Percentiles rank a stretch among this genome's conserved stretches.
These are phyloP conservation scores for Hyaloscypha bicolor DNA, from an alignment of 495 filamentous ascomycete species.

Conservation along the genomic window DNA sequence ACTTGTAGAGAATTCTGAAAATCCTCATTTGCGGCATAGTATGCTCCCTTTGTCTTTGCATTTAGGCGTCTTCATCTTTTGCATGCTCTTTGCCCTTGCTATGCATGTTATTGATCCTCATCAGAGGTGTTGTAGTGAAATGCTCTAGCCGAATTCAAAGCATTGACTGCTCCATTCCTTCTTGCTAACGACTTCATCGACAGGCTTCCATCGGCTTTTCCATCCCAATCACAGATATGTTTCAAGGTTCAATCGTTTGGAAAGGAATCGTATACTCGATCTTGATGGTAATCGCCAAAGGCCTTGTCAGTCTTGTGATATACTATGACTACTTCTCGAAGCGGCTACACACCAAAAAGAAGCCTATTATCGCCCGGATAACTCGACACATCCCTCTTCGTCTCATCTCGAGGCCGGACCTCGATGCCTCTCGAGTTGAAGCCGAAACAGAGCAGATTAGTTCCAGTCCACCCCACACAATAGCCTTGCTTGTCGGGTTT, in stretches of 20 bases:
- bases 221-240: slow-evolving; percentile 74
- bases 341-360: background rate
- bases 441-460: background rate
- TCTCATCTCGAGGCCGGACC: background rate
- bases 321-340: slow-evolving; percentile 22
- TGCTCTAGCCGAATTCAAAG: background rate
- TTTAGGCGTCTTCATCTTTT: too few relatives aligned
- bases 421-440: background rate
- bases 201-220: slow-evolving; percentile 78
- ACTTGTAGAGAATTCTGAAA: too few relatives aligned
- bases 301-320: slow-evolving; percentile 28
- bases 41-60: too few relatives aligned
- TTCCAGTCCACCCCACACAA: slow-evolving; percentile 13
- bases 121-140: too few relatives aligned
- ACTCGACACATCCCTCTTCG: background rate
- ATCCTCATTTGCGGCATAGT: too few relatives aligned
- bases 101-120: too few relatives aligned
- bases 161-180: too few relatives aligned
- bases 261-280: slow-evolving; percentile 69
- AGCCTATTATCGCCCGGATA: background rate
- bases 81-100: too few relatives aligned
- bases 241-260: slow-evolving; percentile 65
- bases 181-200: background rate
- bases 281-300: slow-evolving; percentile 70
- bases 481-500: slow-evolving; percentile 41